phyloP scores from a whole-genome alignment of 164 flowering plant genomes.

The Houttuynia cordata region DNA sequence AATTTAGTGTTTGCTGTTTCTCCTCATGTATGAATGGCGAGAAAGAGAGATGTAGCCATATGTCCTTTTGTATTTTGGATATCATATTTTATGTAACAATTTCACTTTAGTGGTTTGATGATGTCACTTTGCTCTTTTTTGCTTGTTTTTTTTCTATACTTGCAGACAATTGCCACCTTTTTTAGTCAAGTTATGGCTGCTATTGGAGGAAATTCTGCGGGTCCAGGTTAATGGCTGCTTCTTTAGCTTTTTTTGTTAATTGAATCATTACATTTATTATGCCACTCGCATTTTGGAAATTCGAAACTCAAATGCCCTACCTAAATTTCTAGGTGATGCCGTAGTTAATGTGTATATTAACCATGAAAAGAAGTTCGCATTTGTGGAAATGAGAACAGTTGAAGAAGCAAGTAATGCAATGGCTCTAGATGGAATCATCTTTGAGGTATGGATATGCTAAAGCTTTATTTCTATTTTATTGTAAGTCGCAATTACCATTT shows the following conservation, averaged over 20 bases:
- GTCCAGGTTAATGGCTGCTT: conserved; percentile 42
- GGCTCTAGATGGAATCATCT: conserved; percentile 78
- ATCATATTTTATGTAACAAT: not conserved
- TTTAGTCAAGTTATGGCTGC: conserved; percentile 73
- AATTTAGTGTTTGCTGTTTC: too few species aligned
- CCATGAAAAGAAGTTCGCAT: conserved; percentile 89
- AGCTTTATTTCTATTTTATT: not conserved
- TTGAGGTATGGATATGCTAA: conserved; percentile 43
- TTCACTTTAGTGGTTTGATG: not conserved
- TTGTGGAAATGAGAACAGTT: conserved; percentile 89
- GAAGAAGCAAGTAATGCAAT: conserved; percentile 93
- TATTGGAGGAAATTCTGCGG: conserved; percentile 83
- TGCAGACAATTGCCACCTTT: conserved; percentile 68
- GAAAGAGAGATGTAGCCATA: too few species aligned
- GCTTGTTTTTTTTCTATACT: not conserved
- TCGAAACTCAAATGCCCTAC: not conserved
- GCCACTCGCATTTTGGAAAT: not conserved
- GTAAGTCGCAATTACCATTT: too few species aligned
- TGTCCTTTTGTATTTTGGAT: too few species aligned
- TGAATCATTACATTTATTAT: not conserved
- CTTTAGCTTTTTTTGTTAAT: not conserved
- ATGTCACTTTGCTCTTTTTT: not conserved
- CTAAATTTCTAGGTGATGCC: conserved; percentile 57
- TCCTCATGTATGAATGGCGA: not conserved
- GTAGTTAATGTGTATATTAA: conserved; percentile 89